Percentiles rank a stretch among this genome's conserved stretches.
Conservation (phyloP, 1,139 yeast genomes). For the Kodamaea derodonti region DNA sequence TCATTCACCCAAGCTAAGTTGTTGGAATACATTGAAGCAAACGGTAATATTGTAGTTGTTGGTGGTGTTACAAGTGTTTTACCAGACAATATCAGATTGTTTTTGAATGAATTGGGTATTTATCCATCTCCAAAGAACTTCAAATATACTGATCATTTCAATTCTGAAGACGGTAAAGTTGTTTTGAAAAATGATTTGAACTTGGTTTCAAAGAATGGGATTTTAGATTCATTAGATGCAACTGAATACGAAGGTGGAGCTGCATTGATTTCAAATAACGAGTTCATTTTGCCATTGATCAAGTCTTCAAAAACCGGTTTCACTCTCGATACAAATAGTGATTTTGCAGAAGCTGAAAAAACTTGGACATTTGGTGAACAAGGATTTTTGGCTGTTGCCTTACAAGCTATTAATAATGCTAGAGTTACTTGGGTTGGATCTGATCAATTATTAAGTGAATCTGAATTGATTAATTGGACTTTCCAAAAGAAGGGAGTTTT, state of each 20-base stretch:
- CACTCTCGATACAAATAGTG: conserved; percentile 39
- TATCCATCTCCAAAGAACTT: conserved; percentile 78
- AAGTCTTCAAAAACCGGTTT: conserved; percentile 68
- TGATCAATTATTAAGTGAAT: conserved; percentile 45
- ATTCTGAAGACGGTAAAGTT: conserved; percentile 22
- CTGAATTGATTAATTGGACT: conserved; percentile 66
- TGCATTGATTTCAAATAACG: conserved; percentile 46
- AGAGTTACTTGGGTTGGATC: conserved; percentile 83
- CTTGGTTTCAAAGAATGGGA: conserved; percentile 20
- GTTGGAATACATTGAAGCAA: conserved; percentile 51
- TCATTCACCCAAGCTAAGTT: conserved; percentile 31
- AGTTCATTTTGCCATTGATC: conserved; percentile 66
- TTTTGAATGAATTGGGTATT: conserved; percentile 78
- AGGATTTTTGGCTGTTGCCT: conserved; percentile 71
- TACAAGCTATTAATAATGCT: conserved; percentile 79
- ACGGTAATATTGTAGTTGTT: conserved; percentile 74
- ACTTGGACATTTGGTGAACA: conserved; percentile 84
- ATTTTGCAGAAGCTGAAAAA: conserved; percentile 41
- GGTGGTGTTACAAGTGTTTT: conserved; percentile 40
- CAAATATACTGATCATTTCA: conserved; percentile 65
- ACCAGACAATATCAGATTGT: conserved; percentile 65
- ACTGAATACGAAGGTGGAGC: conserved; percentile 35
- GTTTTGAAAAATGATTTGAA: conserved; percentile 21
- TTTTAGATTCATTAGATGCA: conserved; percentile 18
- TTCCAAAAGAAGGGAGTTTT: conserved; percentile 68